Percentiles rank a stretch among this genome's conserved stretches.
These are phyloP conservation scores for Nothophoma quercina DNA, from an alignment of 2,329 filamentous ascomycete genomes.

Conservation along the genomic window DNA sequence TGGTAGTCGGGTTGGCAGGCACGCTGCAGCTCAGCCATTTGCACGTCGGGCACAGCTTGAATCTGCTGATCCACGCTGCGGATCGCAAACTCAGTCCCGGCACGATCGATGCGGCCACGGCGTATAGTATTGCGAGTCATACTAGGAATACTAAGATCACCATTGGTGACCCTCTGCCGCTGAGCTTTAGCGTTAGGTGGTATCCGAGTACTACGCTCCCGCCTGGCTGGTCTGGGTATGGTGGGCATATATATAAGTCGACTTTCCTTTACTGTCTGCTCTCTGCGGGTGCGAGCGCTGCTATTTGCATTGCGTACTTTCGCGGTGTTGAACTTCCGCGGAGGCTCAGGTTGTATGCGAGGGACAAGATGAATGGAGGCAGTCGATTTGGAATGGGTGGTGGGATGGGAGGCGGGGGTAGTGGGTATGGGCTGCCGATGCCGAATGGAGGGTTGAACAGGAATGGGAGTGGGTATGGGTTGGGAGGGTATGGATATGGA, in stretches of 20 bases:
- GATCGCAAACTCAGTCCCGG: conserved; percentile 63
- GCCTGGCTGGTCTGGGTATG: conserved; percentile 60
- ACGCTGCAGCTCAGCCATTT: conserved; percentile 85
- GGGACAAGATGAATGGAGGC: conserved; percentile 55
- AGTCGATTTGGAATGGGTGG: conserved; percentile 47
- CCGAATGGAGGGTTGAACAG: conserved; percentile 34
- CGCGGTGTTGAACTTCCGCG: conserved; percentile 61
- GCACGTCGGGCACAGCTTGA: conserved; percentile 88
- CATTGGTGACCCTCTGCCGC: conserved; percentile 83
- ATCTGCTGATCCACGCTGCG: conserved; percentile 81
- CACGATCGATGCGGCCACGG: conserved; percentile 84
- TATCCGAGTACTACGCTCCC: conserved; percentile 78
- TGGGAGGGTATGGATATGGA: conserved; percentile 55
- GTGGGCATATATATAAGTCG: conserved; percentile 59
- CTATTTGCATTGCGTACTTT: conserved; percentile 63
- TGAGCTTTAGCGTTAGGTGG: conserved; percentile 86
- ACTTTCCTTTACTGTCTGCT: conserved; percentile 60
- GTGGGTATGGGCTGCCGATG: conserved; percentile 43
- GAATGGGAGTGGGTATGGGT: conserved; percentile 50
- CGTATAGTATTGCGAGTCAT: conserved; percentile 79
- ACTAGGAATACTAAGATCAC: conserved; percentile 70
- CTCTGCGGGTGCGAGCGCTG: conserved; percentile 56
- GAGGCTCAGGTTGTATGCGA: conserved; percentile 63
- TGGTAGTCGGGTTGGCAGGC: conserved; percentile 88
- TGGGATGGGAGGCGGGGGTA: conserved; percentile 37